Evolutionary conservation across 371 early-diverging fungal genomes (phyloP).

Genomic region (Mortierella sp.): DNA sequence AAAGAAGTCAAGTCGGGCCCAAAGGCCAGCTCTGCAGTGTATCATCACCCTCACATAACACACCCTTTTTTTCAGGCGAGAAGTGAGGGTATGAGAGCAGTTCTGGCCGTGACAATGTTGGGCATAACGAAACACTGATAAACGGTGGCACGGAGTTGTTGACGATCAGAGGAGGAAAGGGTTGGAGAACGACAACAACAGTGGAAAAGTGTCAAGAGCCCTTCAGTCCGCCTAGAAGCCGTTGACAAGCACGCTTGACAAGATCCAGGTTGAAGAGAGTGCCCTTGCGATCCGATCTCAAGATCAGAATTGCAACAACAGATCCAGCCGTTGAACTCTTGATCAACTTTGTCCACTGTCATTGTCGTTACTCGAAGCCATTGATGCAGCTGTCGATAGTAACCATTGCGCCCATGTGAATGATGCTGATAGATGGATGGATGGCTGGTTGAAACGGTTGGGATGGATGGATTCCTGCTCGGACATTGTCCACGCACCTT

Average conservation of each 20-base stretch:
- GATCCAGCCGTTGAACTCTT: neutral
- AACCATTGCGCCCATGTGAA: neutral
- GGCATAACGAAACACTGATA: conserved; percentile 10
- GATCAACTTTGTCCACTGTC: neutral
- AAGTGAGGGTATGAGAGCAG: conserved; percentile 38
- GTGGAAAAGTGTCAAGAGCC: neutral
- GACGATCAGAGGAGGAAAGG: conserved; percentile 2
- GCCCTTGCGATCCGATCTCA: neutral
- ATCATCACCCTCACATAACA: conserved; percentile 11
- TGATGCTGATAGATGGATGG: conserved; percentile 24
- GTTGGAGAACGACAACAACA: neutral
- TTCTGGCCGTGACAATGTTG: conserved; percentile 34
- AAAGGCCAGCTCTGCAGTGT: conserved; percentile 48
- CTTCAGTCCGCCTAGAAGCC: neutral
- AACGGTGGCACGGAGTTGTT: conserved; percentile 20
- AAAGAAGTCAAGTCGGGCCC: conserved; percentile 47
- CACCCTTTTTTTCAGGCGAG: neutral
- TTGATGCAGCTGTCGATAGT: neutral
- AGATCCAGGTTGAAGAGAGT: neutral
- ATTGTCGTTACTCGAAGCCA: neutral
- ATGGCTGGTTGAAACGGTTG: conserved; percentile 3
- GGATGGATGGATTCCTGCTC: conserved; percentile 3
- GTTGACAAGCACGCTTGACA: neutral
- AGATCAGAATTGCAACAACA: neutral
- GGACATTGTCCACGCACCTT: conserved; percentile 17